phyloP scores from a whole-genome alignment of 805 yeast genomes.

The Candida tibetensis region DNA sequence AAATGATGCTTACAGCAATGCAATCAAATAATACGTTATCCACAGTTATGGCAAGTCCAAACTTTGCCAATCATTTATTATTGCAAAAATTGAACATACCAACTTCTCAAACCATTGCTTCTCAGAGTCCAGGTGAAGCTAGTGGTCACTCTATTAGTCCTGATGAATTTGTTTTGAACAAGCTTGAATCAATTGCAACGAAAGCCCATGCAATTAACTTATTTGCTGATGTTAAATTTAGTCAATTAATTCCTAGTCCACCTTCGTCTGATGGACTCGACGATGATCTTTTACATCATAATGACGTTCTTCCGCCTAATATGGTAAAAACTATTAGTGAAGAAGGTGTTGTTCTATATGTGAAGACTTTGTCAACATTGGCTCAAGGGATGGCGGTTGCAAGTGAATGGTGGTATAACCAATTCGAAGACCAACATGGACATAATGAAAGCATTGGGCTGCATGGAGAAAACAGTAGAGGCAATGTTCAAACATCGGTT shows the following conservation, averaged over 20 bases:
- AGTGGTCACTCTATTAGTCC: slow-evolving; percentile 8
- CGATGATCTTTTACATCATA: slow-evolving; percentile 35
- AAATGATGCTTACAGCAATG: not conserved
- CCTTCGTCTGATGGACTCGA: slow-evolving; percentile 46
- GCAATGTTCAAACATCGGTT: slow-evolving; percentile 18
- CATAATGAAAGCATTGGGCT: not conserved
- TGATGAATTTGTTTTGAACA: slow-evolving; percentile 39
- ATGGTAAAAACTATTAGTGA: slow-evolving; percentile 64
- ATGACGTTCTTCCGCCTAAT: slow-evolving; percentile 51
- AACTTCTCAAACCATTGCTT: slow-evolving; percentile 20
- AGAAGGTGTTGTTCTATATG: slow-evolving; percentile 83
- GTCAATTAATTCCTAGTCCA: slow-evolving; percentile 77
- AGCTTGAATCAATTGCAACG: slow-evolving; percentile 75
- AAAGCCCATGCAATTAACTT: slow-evolving; percentile 86
- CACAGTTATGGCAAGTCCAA: slow-evolving; percentile 25
- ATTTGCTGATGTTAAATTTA: slow-evolving; percentile 87
- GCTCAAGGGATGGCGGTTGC: slow-evolving; percentile 86
- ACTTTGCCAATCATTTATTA: slow-evolving; percentile 34
- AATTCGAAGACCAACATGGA: slow-evolving; percentile 12
- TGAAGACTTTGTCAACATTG: slow-evolving; percentile 75
- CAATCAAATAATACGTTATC: slow-evolving; percentile 12
- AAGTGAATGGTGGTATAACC: slow-evolving; percentile 82
- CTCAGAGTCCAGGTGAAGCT: not conserved
- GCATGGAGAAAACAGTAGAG: not conserved
- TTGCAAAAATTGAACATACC: slow-evolving; percentile 36